These are phyloP conservation scores for Termitomyces sp. DNA, from an alignment of 768 basidiomycete genomes.

Conservation along the genomic window DNA sequence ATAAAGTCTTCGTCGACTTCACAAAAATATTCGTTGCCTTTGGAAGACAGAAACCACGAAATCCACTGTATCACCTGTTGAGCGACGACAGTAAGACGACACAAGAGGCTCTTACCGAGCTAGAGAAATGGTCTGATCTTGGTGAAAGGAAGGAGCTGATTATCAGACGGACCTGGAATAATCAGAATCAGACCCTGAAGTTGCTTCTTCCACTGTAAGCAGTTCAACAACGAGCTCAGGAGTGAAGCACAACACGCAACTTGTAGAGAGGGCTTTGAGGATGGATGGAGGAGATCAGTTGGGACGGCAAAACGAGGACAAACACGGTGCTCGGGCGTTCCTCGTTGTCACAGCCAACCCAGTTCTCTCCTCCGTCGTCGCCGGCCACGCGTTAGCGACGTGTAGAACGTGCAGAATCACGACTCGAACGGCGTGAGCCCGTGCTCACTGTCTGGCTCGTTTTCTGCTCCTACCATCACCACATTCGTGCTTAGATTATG, in stretches of 20 bases:
- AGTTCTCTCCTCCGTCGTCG: background rate
- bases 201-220: constrained; percentile 73
- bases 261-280: background rate
- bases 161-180: constrained; percentile 76
- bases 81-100: background rate
- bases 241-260: constrained; percentile 3
- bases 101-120: constrained; percentile 28
- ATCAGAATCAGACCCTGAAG: constrained; percentile 91
- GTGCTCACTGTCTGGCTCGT: background rate
- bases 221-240: background rate
- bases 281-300: background rate
- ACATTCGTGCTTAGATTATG: constrained; percentile 7
- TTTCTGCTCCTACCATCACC: background rate
- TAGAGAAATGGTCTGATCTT: constrained; percentile 14
- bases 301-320: constrained; percentile 1
- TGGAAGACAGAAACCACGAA: constrained; percentile 94
- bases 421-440: background rate
- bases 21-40: constrained; percentile 99
- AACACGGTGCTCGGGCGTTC: background rate
- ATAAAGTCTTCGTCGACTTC: constrained; percentile 99
- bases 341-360: background rate
- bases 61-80: constrained; percentile 67
- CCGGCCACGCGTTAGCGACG: background rate
- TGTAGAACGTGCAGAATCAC: constrained; percentile 4
- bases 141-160: background rate